A percentile compares a stretch with the other conserved stretches of the same genome.
phyloP scores from a whole-genome alignment of 1,284 basidiomycete species.

The Moesziomyces parantarcticus region DNA sequence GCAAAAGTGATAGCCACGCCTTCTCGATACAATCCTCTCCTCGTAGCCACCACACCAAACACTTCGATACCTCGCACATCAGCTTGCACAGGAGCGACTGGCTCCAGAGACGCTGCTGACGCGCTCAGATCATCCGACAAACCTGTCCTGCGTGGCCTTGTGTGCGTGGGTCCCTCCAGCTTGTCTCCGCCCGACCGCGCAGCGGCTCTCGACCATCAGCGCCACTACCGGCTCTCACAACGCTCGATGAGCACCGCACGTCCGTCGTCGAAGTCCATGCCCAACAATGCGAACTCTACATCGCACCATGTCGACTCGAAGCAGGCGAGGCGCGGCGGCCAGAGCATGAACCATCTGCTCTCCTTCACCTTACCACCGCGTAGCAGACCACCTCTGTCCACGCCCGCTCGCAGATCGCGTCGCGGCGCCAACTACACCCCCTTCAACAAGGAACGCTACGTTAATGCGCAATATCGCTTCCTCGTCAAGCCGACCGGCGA shows the following conservation, averaged over 20 bases:
- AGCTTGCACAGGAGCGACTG: neutral
- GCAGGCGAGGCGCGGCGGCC: slow-evolving; percentile 47
- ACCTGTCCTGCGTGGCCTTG: neutral
- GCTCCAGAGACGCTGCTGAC: neutral
- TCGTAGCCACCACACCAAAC: neutral
- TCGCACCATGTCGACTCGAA: slow-evolving; percentile 20
- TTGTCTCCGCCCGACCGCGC: neutral
- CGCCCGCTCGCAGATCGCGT: slow-evolving; percentile 50
- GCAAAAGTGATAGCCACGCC: neutral
- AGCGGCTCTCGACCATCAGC: neutral
- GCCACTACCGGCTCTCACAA: too few relatives aligned
- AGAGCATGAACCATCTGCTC: slow-evolving; percentile 65
- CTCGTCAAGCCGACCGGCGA: slow-evolving; percentile 66
- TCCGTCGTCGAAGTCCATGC: slow-evolving; percentile 43
- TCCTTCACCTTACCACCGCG: slow-evolving; percentile 65
- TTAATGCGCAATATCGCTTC: slow-evolving; percentile 67
- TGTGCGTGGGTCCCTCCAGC: neutral
- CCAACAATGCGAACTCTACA: slow-evolving; percentile 31
- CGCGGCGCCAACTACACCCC: slow-evolving; percentile 41
- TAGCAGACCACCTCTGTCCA: slow-evolving; percentile 52
- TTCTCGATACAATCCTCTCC: neutral
- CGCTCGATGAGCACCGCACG: slow-evolving; percentile 50
- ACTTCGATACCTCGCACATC: neutral
- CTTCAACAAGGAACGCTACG: slow-evolving; percentile 67
- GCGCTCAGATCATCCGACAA: neutral